Evolutionary conservation across 2,329 filamentous ascomycete species (phyloP).

Genomic region (Penicillium sp.): DNA sequence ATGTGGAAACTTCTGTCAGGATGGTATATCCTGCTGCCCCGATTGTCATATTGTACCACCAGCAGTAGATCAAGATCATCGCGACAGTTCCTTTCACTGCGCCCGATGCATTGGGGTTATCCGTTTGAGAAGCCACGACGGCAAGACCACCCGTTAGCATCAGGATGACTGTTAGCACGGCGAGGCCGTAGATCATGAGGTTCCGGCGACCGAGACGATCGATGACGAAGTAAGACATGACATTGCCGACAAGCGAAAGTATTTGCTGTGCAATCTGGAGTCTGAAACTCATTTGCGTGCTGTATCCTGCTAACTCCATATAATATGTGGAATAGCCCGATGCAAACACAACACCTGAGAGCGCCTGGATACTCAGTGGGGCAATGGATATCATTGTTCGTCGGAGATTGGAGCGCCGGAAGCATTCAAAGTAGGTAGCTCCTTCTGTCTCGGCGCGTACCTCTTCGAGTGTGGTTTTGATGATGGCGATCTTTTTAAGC

Average conservation of each 20-base stretch:
- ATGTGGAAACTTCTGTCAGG: constrained; percentile 41
- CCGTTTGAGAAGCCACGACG: constrained; percentile 10
- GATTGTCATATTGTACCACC: constrained; percentile 43
- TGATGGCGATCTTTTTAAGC: constrained; percentile 6
- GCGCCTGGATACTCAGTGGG: constrained; percentile 37
- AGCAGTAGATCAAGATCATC: constrained; percentile 42
- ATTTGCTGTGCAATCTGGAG: constrained; percentile 45
- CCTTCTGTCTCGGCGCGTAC: constrained; percentile 33
- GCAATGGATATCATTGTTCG: constrained; percentile 43
- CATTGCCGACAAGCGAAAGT: constrained; percentile 41
- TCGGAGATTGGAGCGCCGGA: constrained; percentile 40
- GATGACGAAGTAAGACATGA: constrained; percentile 43
- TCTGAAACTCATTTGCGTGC: constrained; percentile 36
- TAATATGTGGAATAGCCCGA: constrained; percentile 47
- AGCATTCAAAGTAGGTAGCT: constrained; percentile 43
- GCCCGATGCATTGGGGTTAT: constrained; percentile 7
- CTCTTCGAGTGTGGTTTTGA: constrained; percentile 13
- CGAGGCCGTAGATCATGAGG: constrained; percentile 39
- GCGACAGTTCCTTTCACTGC: constrained; percentile 15
- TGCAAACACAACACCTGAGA: constrained; percentile 39
- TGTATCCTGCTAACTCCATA: constrained; percentile 45
- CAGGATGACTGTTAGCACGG: constrained; percentile 42
- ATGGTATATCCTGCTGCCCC: constrained; percentile 43
- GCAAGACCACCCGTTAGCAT: constrained; percentile 42
- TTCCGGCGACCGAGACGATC: constrained; percentile 39